A percentile compares a stretch with the other conserved stretches of the same genome.
Conservation (phyloP, 2,329 filamentous ascomycete species). For the Penicillium vulpinum region DNA sequence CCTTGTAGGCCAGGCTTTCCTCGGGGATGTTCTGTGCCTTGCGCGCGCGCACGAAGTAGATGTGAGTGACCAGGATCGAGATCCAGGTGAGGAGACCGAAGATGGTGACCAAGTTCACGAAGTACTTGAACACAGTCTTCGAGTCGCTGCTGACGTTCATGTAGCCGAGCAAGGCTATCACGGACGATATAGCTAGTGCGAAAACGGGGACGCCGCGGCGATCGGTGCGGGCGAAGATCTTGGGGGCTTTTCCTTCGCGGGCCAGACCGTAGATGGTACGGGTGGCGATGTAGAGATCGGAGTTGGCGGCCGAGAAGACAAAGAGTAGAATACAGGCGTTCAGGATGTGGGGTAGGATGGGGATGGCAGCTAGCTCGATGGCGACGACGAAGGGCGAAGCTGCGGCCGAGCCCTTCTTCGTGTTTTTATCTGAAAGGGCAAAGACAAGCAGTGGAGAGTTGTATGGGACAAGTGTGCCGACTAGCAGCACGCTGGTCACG, state of each 20-base stretch:
- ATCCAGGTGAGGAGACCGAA: constrained; percentile 68
- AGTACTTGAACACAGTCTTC: constrained; percentile 61
- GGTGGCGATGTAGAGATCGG: constrained; percentile 73
- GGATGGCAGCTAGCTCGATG: constrained; percentile 64
- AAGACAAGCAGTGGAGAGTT: constrained; percentile 61
- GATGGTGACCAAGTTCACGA: constrained; percentile 67
- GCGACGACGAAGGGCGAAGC: constrained; percentile 76
- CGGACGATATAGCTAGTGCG: constrained; percentile 61
- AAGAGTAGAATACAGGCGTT: constrained; percentile 75
- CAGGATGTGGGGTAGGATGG: constrained; percentile 64
- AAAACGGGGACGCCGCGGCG: constrained; percentile 69
- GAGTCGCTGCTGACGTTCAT: constrained; percentile 63
- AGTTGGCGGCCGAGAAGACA: constrained; percentile 75
- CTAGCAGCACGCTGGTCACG: constrained; percentile 68
- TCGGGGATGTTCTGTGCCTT: constrained; percentile 60
- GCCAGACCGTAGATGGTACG: constrained; percentile 73
- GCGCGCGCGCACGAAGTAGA: constrained; percentile 65
- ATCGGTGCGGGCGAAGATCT: constrained; percentile 70
- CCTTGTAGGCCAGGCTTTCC: constrained; percentile 61
- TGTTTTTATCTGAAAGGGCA: constrained; percentile 27
- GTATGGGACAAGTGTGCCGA: constrained; percentile 77
- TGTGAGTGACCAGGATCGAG: constrained; percentile 67
- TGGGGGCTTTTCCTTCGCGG: constrained; percentile 68
- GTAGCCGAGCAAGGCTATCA: constrained; percentile 67
- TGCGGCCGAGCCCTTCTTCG: constrained; percentile 53